phyloP scores from a whole-genome alignment of 495 filamentous ascomycete genomes.

The Lineolata rhizophorae region DNA sequence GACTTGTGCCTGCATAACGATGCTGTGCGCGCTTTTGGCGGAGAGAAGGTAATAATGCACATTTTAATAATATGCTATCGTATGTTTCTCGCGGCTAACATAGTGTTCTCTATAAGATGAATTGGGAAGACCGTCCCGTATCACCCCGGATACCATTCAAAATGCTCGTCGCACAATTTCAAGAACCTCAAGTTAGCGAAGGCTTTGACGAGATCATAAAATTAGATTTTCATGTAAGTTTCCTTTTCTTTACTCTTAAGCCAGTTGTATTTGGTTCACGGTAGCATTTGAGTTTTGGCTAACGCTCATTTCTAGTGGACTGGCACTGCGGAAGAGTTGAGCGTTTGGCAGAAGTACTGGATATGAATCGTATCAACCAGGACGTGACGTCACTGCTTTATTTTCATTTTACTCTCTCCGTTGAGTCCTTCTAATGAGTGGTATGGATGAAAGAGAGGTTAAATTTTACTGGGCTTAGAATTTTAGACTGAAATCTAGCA shows the following conservation, averaged over 20 bases:
- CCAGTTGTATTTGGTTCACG: not conserved
- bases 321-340: not conserved
- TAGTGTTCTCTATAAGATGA: not conserved
- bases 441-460: no score
- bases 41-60: not conserved
- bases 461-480: no score
- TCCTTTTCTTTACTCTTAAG: no score
- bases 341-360: not conserved
- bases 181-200: not conserved
- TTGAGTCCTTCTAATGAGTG: no score
- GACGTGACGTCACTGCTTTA: no score
- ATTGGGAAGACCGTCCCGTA: not conserved
- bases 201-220: not conserved
- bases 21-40: constrained; percentile 2
- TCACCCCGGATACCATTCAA: not conserved
- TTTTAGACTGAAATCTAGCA: no score
- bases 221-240: not conserved
- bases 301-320: not conserved
- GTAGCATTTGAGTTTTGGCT: not conserved
- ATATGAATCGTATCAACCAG: no score
- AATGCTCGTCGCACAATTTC: not conserved
- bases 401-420: no score
- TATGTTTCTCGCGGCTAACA: not conserved
- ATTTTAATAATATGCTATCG: not conserved
- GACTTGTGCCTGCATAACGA: constrained; percentile 3